These are phyloP conservation scores for Phytophthora lateralis DNA, from an alignment of 352 stramenopile species.

Conservation along the genomic window DNA sequence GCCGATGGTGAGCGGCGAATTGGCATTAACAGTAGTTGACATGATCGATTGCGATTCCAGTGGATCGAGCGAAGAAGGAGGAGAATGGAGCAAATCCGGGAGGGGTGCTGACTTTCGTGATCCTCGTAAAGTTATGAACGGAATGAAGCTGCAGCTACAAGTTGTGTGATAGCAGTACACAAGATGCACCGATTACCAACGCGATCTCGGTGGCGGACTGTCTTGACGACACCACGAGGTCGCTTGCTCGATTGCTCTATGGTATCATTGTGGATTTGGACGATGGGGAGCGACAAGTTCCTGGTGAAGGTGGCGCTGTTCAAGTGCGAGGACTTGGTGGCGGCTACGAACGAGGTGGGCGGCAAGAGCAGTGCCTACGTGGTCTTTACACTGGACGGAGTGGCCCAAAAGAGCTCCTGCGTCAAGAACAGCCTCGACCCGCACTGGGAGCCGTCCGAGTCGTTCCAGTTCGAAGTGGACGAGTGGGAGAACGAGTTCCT, in stretches of 20 bases:
- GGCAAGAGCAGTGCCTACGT: constrained; percentile 82
- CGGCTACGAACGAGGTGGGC: constrained; percentile 48
- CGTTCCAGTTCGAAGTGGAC: constrained; percentile 72
- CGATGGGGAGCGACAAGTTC: constrained; percentile 40
- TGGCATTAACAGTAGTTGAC: constrained; percentile 7
- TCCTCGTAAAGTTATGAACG: constrained; percentile 6
- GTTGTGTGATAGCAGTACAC: constrained; percentile 6
- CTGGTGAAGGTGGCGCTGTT: constrained; percentile 59
- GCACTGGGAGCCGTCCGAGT: constrained; percentile 68
- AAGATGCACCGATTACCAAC: constrained; percentile 17
- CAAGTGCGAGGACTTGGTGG: constrained; percentile 65
- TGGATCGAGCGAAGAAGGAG: not conserved
- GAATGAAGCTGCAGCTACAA: not conserved
- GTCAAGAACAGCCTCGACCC: constrained; percentile 70
- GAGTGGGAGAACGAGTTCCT: constrained; percentile 75
- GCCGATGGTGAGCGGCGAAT: constrained; percentile 43
- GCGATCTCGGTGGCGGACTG: constrained; percentile 17
- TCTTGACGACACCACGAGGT: constrained; percentile 18
- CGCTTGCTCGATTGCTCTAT: constrained; percentile 9
- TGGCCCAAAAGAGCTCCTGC: constrained; percentile 63
- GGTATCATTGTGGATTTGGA: not conserved
- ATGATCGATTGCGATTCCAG: constrained; percentile 5
- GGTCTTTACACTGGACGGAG: constrained; percentile 55
- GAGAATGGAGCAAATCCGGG: not conserved
- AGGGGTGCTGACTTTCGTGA: constrained; percentile 13